These are phyloP conservation scores for Diplodia mutila DNA, from an alignment of 2,329 filamentous ascomycete species.

Conservation along the genomic window DNA sequence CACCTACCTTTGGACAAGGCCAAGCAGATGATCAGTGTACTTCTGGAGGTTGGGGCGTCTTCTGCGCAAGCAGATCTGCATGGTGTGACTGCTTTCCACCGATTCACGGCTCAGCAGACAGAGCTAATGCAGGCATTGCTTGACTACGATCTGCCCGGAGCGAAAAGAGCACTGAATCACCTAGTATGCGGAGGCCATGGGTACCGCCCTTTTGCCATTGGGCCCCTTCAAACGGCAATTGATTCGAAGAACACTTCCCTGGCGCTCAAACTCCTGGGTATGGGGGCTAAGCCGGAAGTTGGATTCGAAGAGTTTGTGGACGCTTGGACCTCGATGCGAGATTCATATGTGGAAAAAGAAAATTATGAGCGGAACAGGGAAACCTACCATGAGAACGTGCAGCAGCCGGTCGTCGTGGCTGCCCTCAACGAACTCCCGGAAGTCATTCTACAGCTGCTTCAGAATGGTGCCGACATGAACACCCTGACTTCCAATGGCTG, in stretches of 20 bases:
- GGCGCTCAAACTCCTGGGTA: constrained; percentile 64
- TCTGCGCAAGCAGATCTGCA: constrained; percentile 71
- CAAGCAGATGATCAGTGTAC: constrained; percentile 64
- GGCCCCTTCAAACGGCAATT: constrained; percentile 65
- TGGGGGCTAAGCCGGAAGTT: constrained; percentile 64
- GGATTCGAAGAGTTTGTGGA: constrained; percentile 69
- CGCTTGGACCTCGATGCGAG: constrained; percentile 51
- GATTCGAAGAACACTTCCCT: constrained; percentile 55
- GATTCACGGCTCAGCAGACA: constrained; percentile 54
- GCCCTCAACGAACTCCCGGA: constrained; percentile 55
- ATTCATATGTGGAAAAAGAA: constrained; percentile 36
- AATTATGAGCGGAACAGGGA: constrained; percentile 54
- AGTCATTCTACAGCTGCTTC: constrained; percentile 62
- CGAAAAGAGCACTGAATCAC: constrained; percentile 69
- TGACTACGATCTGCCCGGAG: constrained; percentile 62
- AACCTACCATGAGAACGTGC: constrained; percentile 52
- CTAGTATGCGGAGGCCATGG: constrained; percentile 50
- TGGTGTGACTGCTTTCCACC: constrained; percentile 68
- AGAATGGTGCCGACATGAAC: constrained; percentile 68
- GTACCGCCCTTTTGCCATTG: constrained; percentile 45
- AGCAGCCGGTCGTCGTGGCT: constrained; percentile 71
- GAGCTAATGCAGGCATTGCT: constrained; percentile 48
- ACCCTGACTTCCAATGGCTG: constrained; percentile 53
- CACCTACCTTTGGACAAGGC: constrained; percentile 66
- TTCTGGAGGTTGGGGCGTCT: constrained; percentile 73